Conservation (phyloP, 805 yeast genomes). For the Yamadazyma philogaea region DNA sequence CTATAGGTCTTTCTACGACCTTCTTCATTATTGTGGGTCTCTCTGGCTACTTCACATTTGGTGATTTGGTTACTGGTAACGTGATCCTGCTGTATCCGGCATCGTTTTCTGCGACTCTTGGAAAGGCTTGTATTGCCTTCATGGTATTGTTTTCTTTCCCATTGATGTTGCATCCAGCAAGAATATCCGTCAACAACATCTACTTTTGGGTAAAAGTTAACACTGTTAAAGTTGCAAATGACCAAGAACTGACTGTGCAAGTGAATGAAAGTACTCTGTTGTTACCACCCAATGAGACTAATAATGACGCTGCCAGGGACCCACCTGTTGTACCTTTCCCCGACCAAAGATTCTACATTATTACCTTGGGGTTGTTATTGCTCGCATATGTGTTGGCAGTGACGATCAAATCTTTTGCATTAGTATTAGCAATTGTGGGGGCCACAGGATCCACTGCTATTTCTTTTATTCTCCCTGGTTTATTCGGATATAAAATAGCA, state of each 20-base stretch:
- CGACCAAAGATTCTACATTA: conserved; percentile 41
- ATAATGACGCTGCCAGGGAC: conserved; percentile 22
- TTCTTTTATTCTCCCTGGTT: conserved; percentile 74
- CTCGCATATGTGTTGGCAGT: conserved; percentile 55
- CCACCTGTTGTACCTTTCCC: conserved; percentile 50
- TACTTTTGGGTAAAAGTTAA: conserved; percentile 53
- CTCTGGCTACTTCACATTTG: conserved; percentile 80
- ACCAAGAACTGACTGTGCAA: neutral
- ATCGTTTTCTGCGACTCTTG: conserved; percentile 47
- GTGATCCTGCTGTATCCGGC: conserved; percentile 64
- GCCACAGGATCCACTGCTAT: conserved; percentile 82
- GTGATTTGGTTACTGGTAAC: conserved; percentile 62
- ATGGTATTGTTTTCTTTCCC: conserved; percentile 78
- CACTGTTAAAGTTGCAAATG: neutral
- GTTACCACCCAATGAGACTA: conserved; percentile 13
- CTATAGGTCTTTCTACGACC: conserved; percentile 57
- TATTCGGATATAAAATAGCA: conserved; percentile 63
- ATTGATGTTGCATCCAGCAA: conserved; percentile 75
- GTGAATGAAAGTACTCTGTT: conserved; percentile 3
- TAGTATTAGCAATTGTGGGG: conserved; percentile 70
- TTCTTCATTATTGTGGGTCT: conserved; percentile 74
- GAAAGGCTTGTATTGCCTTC: conserved; percentile 58
- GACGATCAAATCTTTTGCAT: conserved; percentile 60
- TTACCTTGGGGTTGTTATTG: conserved; percentile 47
- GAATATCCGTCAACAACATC: conserved; percentile 65